Base-by-base conservation (phyloP, 164 flowering plant genomes). In the Paratinospora sagittata region DNA sequence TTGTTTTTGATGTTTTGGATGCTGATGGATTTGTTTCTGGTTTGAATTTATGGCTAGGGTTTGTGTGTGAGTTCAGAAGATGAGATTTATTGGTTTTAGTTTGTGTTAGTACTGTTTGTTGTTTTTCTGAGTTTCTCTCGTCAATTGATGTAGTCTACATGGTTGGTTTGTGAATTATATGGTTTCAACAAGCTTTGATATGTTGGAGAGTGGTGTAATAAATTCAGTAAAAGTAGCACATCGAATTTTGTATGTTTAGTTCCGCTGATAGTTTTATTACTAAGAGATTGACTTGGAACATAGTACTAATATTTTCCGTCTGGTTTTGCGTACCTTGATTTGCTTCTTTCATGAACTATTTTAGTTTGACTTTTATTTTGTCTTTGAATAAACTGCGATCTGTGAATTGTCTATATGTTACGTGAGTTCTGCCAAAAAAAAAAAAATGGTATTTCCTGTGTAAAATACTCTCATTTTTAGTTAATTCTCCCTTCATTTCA, bases 1-100 rank as follows among this genome's bases (percentile, higher is more conserved):
- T 26, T 33, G 14, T 61, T 61, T n/a, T 61, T 61, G 64, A 12
- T 30, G 3, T 24, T 66, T 8, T 41, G 65, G 24, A n/a, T 55
- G 61, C 23, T 55, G 21, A 26, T 39, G 70, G 65, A 6, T 55
- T 45, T 17, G 43, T 49, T 36, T 64, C 11, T 21, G 49, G 65
- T 72, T 47, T 73, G 65, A 67, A 39, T 57, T 67, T 13, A 58
- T 21, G 43, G 66, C 3, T 72, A 52, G 70, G 74, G 70, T 72
- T 65, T 65, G 19, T 8, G 8, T 36, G 6, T 34, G 17, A 23
- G 21, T 55, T 17, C 27, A 21, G 17, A 27, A 36, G 63, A 55
- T 34, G 23, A 23, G 33, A 27, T 43, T 71, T 55, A 19, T 55
- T 1, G 13, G 37, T 39, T n/a, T 21, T 8, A 19, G 41, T 24